Conservation (phyloP, 768 basidiomycete genomes). For the Leccinum subgranulosum region DNA sequence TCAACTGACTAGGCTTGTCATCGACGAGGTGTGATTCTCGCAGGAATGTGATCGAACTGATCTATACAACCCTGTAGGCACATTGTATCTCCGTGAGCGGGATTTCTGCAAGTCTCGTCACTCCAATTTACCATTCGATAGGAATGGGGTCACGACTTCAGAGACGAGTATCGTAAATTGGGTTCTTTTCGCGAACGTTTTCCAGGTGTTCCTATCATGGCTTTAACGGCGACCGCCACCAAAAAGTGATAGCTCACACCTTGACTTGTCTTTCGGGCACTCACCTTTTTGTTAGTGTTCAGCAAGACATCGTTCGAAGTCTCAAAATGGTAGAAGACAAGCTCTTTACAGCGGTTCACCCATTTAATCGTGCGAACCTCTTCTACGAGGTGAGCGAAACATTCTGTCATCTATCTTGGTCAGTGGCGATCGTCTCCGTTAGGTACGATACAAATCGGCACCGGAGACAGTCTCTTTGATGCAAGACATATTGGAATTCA, state of each 20-base stretch:
- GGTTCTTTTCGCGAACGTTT: slow-evolving; percentile 68
- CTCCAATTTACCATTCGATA: slow-evolving; percentile 24
- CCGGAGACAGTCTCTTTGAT: slow-evolving; percentile 53
- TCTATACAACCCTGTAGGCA: slow-evolving; percentile 43
- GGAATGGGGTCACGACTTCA: slow-evolving; percentile 88
- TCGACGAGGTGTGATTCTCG: slow-evolving; percentile 63
- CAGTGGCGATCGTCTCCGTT: neutral
- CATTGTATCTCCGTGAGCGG: slow-evolving; percentile 76
- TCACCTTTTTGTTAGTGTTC: slow-evolving; percentile 49
- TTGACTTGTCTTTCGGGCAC: neutral
- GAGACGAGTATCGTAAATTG: slow-evolving; percentile 67
- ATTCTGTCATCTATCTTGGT: neutral
- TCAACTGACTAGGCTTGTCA: slow-evolving; percentile 68
- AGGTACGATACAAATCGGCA: slow-evolving; percentile 66
- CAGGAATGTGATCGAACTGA: neutral
- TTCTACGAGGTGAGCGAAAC: slow-evolving; percentile 65
- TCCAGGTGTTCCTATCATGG: slow-evolving; percentile 78
- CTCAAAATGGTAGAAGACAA: slow-evolving; percentile 56
- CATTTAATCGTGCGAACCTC: slow-evolving; percentile 77
- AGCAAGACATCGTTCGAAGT: slow-evolving; percentile 65
- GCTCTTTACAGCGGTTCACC: slow-evolving; percentile 65
- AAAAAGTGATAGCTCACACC: slow-evolving; percentile 38
- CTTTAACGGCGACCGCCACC: slow-evolving; percentile 82
- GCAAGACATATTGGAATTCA: slow-evolving; percentile 64
- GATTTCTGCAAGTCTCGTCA: neutral